These are phyloP conservation scores for Aspergillus nidulans DNA, from an alignment of 495 filamentous ascomycete species.

Conservation along the genomic window DNA sequence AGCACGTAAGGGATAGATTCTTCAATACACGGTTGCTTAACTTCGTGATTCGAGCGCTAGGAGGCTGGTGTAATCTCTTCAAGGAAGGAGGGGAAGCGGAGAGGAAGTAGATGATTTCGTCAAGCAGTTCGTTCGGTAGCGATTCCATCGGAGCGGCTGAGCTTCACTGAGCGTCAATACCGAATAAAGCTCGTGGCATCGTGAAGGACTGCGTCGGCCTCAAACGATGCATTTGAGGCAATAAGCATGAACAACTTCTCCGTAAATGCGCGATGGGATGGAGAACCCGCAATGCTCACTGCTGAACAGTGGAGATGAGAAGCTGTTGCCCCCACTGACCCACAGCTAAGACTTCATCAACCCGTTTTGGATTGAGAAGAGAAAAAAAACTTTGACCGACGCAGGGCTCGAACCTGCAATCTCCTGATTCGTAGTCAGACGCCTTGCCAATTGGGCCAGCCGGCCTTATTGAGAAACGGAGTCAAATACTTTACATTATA, in stretches of 20 bases:
- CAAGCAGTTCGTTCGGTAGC: conserved; percentile 41
- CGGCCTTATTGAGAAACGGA: conserved; percentile 20
- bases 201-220: background rate
- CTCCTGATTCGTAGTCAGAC: conserved; percentile 57
- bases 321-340: no score
- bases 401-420: background rate
- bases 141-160: conserved; percentile 16
- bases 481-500: background rate
- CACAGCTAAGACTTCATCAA: no score
- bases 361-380: no score
- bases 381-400: background rate
- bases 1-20: conserved; percentile 28
- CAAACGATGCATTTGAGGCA: background rate
- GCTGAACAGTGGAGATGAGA: no score
- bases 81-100: conserved; percentile 26
- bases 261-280: no score
- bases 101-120: conserved; percentile 33
- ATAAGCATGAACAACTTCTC: no score
- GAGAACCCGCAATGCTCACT: no score
- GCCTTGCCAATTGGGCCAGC: conserved; percentile 67
- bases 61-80: conserved; percentile 22
- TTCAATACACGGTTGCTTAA: conserved; percentile 27
- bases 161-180: conserved; percentile 13
- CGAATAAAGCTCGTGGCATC: background rate
- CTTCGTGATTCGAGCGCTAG: conserved; percentile 19